Percentiles rank a stretch among this genome's conserved stretches.
Evolutionary conservation across 306 rosid genomes (phyloP).

Genomic region (Fragaria nilgerrensis): DNA sequence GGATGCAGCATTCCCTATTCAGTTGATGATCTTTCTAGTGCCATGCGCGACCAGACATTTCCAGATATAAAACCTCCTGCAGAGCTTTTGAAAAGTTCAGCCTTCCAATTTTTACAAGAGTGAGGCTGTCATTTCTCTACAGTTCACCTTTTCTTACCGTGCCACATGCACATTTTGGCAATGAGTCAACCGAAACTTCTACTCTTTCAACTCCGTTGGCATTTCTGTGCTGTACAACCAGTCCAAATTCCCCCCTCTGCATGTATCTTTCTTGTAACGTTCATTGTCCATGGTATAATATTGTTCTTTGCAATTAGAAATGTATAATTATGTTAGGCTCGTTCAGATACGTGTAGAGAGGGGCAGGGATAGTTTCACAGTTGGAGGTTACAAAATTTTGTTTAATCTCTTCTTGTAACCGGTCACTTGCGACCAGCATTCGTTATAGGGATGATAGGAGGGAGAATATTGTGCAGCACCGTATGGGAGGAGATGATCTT

Average conservation of each 20-base stretch:
- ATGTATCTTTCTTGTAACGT: slow-evolving; percentile 28
- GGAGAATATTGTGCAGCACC: slow-evolving; percentile 29
- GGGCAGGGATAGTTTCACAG: slow-evolving; percentile 44
- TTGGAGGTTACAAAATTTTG: slow-evolving; percentile 28
- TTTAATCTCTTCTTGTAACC: slow-evolving; percentile 28
- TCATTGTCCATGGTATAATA: slow-evolving; percentile 36
- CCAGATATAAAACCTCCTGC: slow-evolving; percentile 61
- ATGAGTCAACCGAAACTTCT: slow-evolving; percentile 23
- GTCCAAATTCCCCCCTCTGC: slow-evolving; percentile 8
- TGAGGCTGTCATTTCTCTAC: slow-evolving; percentile 38
- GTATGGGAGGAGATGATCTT: slow-evolving; percentile 37
- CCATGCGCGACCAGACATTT: slow-evolving; percentile 45
- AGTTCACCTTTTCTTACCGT: slow-evolving; percentile 16
- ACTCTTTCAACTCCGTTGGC: slow-evolving; percentile 13
- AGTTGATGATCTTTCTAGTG: slow-evolving; percentile 60
- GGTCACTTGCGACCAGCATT: slow-evolving; percentile 33
- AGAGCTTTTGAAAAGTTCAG: slow-evolving; percentile 58
- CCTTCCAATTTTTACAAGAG: slow-evolving; percentile 84
- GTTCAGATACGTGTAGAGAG: slow-evolving; percentile 31
- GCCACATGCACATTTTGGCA: slow-evolving; percentile 22
- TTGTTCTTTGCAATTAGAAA: slow-evolving; percentile 35
- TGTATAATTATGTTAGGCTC: slow-evolving; percentile 44
- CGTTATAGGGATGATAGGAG: slow-evolving; percentile 35
- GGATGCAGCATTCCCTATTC: slow-evolving; percentile 72
- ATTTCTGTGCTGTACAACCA: slow-evolving; percentile 52